Evolutionary conservation across 257 asterid genomes (phyloP).

Genomic region (Jacaranda mimosifolia): DNA sequence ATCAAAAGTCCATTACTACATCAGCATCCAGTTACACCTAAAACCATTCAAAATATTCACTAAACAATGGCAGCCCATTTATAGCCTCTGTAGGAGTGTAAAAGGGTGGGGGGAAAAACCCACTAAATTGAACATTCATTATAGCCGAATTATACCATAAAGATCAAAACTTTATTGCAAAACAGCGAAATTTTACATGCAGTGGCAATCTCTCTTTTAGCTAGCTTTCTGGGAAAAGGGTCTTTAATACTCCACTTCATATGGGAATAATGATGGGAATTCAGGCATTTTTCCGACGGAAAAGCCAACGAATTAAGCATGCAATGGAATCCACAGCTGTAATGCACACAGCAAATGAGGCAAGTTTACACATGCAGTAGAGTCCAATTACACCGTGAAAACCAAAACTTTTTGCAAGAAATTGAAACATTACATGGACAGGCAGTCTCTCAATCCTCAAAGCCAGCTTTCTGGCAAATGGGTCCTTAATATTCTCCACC

Average conservation of each 20-base stretch:
- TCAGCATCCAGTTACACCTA: neutral
- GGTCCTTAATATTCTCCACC: slow-evolving; percentile 63
- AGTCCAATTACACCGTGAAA: slow-evolving; percentile 14
- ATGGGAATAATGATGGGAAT: slow-evolving; percentile 49
- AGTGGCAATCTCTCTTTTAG: slow-evolving; percentile 49
- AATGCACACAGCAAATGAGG: neutral
- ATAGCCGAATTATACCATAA: neutral
- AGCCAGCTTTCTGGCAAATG: slow-evolving; percentile 75
- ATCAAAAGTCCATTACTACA: slow-evolving; percentile 13
- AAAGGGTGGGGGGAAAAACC: neutral
- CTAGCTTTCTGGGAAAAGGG: slow-evolving; percentile 50
- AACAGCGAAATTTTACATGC: slow-evolving; percentile 34
- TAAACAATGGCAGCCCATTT: neutral
- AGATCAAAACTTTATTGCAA: neutral
- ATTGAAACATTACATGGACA: slow-evolving; percentile 53
- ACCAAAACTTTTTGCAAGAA: neutral
- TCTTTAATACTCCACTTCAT: slow-evolving; percentile 55
- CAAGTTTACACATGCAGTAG: slow-evolving; percentile 9
- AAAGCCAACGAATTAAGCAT: slow-evolving; percentile 22
- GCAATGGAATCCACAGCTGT: slow-evolving; percentile 18
- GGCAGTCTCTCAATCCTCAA: slow-evolving; percentile 74
- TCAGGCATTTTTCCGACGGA: neutral
- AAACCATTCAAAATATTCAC: neutral
- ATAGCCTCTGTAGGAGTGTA: neutral
- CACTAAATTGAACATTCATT: slow-evolving; percentile 3